These are phyloP conservation scores for Penicillium flavigenum DNA, from an alignment of 495 filamentous ascomycete species.

Conservation along the genomic window DNA sequence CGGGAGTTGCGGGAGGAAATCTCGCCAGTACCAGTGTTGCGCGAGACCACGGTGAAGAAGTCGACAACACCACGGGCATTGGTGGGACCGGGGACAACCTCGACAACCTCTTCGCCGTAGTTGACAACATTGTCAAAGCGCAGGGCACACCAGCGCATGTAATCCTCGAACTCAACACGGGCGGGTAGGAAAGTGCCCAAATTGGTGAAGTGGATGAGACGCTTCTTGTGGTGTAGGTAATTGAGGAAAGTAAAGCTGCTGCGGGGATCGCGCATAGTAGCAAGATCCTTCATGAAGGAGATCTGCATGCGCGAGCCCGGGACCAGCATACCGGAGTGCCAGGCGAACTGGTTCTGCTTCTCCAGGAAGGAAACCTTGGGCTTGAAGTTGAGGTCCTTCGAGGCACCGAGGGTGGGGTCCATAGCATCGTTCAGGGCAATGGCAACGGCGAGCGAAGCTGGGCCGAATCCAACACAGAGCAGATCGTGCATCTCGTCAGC, in stretches of 20 bases:
- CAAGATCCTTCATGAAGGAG: constrained; percentile 94
- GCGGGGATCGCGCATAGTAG: constrained; percentile 80
- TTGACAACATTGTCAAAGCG: constrained; percentile 75
- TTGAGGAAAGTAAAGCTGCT: constrained; percentile 96
- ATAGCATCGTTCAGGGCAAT: constrained; percentile 78
- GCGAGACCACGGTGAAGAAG: constrained; percentile 56
- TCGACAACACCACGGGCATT: constrained; percentile 41
- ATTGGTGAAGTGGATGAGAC: constrained; percentile 87
- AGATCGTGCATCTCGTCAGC: constrained; percentile 70
- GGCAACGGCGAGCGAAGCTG: constrained; percentile 88
- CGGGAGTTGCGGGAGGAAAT: constrained; percentile 57
- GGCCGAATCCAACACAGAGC: constrained; percentile 90
- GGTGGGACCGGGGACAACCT: constrained; percentile 44
- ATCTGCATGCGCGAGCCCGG: constrained; percentile 96
- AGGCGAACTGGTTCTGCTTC: constrained; percentile 77
- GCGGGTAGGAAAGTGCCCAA: constrained; percentile 83
- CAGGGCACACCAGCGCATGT: constrained; percentile 86
- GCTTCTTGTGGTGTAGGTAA: constrained; percentile 75
- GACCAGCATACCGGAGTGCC: constrained; percentile 95
- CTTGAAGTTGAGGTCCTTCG: constrained; percentile 23
- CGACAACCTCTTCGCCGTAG: constrained; percentile 75
- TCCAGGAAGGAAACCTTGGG: constrained; percentile 84
- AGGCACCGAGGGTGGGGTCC: constrained; percentile 36
- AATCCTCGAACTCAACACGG: constrained; percentile 89
- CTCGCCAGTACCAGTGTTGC: constrained; percentile 51